Conservation (phyloP, 805 yeast genomes). For the Candida pseudofarinosa region DNA sequence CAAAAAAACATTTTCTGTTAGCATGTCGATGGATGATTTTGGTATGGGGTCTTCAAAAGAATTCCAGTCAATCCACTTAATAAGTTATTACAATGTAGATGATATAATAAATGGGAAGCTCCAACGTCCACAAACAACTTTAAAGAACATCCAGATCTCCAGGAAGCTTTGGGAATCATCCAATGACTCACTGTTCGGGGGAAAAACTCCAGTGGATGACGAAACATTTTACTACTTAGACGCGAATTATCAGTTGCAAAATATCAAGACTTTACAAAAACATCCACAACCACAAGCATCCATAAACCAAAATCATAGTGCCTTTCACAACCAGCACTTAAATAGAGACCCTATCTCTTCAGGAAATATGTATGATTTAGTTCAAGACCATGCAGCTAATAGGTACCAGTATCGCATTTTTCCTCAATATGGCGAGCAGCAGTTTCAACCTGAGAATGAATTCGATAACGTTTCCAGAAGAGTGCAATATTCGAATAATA, state of each 20-base stretch:
- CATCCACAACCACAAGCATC: background rate
- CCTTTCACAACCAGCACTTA: background rate
- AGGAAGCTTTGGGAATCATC: slow-evolving; percentile 51
- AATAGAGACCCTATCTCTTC: background rate
- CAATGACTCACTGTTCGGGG: slow-evolving; percentile 57
- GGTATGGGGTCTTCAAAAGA: slow-evolving; percentile 20
- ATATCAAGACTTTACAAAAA: slow-evolving; percentile 28
- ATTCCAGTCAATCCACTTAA: slow-evolving; percentile 59
- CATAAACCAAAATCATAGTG: background rate
- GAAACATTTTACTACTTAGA: slow-evolving; percentile 49
- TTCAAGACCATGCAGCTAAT: background rate
- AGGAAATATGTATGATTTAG: background rate
- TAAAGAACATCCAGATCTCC: slow-evolving; percentile 48
- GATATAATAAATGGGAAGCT: slow-evolving; percentile 64
- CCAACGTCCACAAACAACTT: slow-evolving; percentile 52
- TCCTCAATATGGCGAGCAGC: background rate
- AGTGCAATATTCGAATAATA: background rate
- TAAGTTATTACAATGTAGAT: slow-evolving; percentile 72
- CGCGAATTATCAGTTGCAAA: slow-evolving; percentile 38
- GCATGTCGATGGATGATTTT: slow-evolving; percentile 35
- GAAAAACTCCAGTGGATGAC: slow-evolving; percentile 46
- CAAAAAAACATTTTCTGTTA: slow-evolving; percentile 75
- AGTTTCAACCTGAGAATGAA: background rate
- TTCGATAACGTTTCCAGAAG: background rate
- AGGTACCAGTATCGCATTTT: background rate